A percentile compares a stretch with the other conserved stretches of the same genome.
These are phyloP conservation scores for Fusarium lateritium DNA, from an alignment of 2,329 filamentous ascomycete species.

Conservation along the genomic window DNA sequence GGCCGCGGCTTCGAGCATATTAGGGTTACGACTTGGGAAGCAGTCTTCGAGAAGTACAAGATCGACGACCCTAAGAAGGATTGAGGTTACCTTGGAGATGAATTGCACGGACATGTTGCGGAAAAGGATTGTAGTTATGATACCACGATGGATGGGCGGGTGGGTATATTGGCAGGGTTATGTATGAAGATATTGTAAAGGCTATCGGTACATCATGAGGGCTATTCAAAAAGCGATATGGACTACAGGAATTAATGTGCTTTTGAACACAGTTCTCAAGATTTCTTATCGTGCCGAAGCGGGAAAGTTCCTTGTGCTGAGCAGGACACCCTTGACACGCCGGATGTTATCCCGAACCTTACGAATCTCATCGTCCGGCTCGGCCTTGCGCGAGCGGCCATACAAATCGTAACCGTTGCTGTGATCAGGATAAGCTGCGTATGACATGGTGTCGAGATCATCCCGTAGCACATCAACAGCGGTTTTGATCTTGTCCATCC, in stretches of 20 bases:
- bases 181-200: slow-evolving; percentile 12
- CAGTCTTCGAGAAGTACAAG: slow-evolving; percentile 54
- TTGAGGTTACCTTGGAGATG: slow-evolving; percentile 2
- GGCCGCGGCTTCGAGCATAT: slow-evolving; percentile 67
- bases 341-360: slow-evolving; percentile 82
- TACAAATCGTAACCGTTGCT: slow-evolving; percentile 59
- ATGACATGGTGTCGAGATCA: slow-evolving; percentile 75
- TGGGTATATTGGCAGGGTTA: slow-evolving; percentile 30
- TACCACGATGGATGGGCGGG: slow-evolving; percentile 19
- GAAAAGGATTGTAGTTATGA: slow-evolving; percentile 4
- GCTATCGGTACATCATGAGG: slow-evolving; percentile 16
- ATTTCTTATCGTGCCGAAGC: slow-evolving; percentile 53
- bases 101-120: neutral
- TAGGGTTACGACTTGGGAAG: slow-evolving; percentile 60
- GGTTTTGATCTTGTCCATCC: slow-evolving; percentile 66
- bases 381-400: slow-evolving; percentile 61
- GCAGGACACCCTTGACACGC: slow-evolving; percentile 82
- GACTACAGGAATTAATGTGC: neutral
- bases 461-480: slow-evolving; percentile 72
- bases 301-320: slow-evolving; percentile 84
- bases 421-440: slow-evolving; percentile 58
- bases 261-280: neutral
- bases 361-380: slow-evolving; percentile 79
- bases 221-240: slow-evolving; percentile 1
- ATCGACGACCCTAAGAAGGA: slow-evolving; percentile 47